Evolutionary conservation across 1,284 basidiomycete genomes (phyloP), one percentile per base, ranked within the genome.

Genomic region (Neonothopanus nambi): DNA sequence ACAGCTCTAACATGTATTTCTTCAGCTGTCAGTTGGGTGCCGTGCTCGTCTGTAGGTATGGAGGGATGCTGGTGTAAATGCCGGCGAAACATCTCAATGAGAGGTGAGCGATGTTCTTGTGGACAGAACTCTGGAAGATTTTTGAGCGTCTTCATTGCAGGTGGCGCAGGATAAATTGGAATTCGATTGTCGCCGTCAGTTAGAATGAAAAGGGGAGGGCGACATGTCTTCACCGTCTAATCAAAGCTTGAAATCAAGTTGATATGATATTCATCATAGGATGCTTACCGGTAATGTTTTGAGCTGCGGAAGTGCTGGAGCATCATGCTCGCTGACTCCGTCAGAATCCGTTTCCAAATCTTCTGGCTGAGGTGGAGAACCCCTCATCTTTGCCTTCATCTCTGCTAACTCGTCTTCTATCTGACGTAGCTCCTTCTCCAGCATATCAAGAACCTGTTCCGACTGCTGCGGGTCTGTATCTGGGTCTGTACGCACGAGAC

Each of bases 1-100:
- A 60, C 58, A 7, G 59, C 58, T 24, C 43, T 18, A 15, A 53
- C 23, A 28, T 54, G 52, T 30, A 63, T 51, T 30, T 59, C 52
- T 18, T 39, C 12, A 3, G 37, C 39, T 8, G 18, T 18, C 9
- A n/a, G 40, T 9, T 48, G 20, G 1, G 24, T 15, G 23, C 26
- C 18, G 1, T 42, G 15, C 3, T 49, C 40, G n/a, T 28, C 30
- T 8, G 26, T 18, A 0, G 52, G 52, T 23, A 54, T 40, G n/a
- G 17, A 12, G 26, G 52, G 52, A 44, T 54, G 52, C 26, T 42
- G 39, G 26, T 37, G 41, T 5, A 54, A 28, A 36, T 48, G 52
- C 9, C 18, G 13, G 1, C 23, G 35, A 18, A 38, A 53, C 35
- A 53, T 53, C 4, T 53, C 35, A 12, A 48, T n/a, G 18, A 47